Percentiles rank a stretch among this genome's conserved stretches.
phyloP scores from a whole-genome alignment of 495 filamentous ascomycete genomes.

The Rhypophila decipiens region DNA sequence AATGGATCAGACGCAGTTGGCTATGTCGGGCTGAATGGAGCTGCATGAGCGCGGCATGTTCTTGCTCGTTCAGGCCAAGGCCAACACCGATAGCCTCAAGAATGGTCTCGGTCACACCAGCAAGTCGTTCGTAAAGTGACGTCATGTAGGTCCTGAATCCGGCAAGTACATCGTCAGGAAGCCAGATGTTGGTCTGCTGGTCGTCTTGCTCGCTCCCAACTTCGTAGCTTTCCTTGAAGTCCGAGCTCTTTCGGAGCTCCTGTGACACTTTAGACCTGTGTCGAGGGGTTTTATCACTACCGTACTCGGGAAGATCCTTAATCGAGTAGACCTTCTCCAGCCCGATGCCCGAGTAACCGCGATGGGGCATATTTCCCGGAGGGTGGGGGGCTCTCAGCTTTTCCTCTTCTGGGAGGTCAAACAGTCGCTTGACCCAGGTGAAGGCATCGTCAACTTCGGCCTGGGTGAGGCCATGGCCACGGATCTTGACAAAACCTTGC shows the following conservation, averaged over 20 bases:
- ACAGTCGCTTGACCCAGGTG: conserved; percentile 36
- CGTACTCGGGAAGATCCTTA: conserved; percentile 6
- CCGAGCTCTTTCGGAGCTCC: conserved; percentile 7
- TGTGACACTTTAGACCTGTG: conserved; percentile 4
- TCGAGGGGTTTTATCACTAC: too few relatives aligned
- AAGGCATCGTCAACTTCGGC: conserved; percentile 44
- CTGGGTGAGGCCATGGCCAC: conserved; percentile 45
- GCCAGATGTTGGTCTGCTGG: conserved; percentile 58
- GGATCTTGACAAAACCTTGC: conserved; percentile 51
- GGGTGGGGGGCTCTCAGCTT: conserved; percentile 27
- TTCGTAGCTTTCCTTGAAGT: conserved; percentile 51
- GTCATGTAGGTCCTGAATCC: conserved; percentile 52
- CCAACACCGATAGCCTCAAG: conserved; percentile 43
- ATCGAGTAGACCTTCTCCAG: conserved; percentile 19
- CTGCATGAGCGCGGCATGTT: conserved; percentile 29
- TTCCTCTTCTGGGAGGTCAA: conserved; percentile 20
- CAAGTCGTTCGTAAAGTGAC: conserved; percentile 47
- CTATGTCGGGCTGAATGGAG: conserved; percentile 43
- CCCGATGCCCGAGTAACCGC: conserved; percentile 22
- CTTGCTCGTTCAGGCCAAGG: conserved; percentile 37
- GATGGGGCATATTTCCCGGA: conserved; percentile 15
- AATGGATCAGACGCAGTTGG: conserved; percentile 58
- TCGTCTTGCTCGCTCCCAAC: conserved; percentile 53
- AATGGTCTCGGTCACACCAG: conserved; percentile 38
- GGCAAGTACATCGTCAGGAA: conserved; percentile 50